Conservation (phyloP, 495 filamentous ascomycete genomes). For the Parachaetomium inaequale region DNA sequence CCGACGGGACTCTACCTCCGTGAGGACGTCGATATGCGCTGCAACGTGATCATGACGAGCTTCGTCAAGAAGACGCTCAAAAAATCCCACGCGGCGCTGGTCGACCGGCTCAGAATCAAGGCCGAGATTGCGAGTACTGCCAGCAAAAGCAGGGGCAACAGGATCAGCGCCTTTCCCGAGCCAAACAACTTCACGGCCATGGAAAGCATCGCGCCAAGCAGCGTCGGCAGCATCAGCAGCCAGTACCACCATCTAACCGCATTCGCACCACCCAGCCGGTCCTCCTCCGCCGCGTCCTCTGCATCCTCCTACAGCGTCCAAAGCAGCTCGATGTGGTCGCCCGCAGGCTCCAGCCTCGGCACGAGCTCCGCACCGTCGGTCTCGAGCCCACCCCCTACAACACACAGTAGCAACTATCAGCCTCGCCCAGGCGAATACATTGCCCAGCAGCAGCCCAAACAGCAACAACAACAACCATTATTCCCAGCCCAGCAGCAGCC, state of each 20-base stretch:
- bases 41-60: slow-evolving; percentile 65
- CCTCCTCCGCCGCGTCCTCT: slow-evolving; percentile 8
- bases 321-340: slow-evolving; percentile 10
- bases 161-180: background rate
- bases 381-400: slow-evolving; percentile 1
- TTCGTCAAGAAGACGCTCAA: slow-evolving; percentile 77
- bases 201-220: background rate
- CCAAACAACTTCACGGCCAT: background rate
- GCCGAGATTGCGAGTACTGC: slow-evolving; percentile 35
- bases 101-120: slow-evolving; percentile 61
- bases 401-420: background rate
- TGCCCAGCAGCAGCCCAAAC: background rate
- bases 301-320: slow-evolving; percentile 11
- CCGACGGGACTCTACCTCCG: slow-evolving; percentile 65
- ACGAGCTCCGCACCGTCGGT: slow-evolving; percentile 1
- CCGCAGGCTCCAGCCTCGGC: background rate
- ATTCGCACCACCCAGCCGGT: slow-evolving; percentile 8
- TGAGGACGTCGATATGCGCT: slow-evolving; percentile 73
- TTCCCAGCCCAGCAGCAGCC: background rate
- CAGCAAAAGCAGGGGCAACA: background rate
- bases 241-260: background rate
- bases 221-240: background rate
- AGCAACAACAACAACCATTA: background rate
- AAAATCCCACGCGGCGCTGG: slow-evolving; percentile 62
- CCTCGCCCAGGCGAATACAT: background rate